phyloP scores from a whole-genome alignment of 768 basidiomycete genomes.

The Leucocoprinus birnbaumii region DNA sequence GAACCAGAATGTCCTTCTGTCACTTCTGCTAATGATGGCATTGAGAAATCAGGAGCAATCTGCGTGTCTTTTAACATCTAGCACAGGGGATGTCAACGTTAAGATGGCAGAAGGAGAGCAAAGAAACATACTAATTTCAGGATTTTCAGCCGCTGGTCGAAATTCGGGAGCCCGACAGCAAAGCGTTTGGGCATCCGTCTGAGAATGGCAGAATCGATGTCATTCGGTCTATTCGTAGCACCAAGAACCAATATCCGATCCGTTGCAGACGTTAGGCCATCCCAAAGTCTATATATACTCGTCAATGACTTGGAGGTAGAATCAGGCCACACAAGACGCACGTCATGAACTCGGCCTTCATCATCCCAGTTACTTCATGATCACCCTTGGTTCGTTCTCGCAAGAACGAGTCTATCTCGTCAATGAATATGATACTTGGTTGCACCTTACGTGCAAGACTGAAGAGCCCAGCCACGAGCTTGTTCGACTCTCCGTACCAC shows the following conservation, averaged over 20 bases:
- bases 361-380: slow-evolving; percentile 98
- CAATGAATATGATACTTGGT: slow-evolving; percentile 97
- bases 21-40: slow-evolving; percentile 59
- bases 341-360: slow-evolving; percentile 97
- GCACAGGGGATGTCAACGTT: slow-evolving; percentile 20
- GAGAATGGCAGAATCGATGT: slow-evolving; percentile 83
- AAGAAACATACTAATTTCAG: slow-evolving; percentile 59
- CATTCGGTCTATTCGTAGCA: slow-evolving; percentile 93
- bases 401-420: slow-evolving; percentile 96
- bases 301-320: neutral
- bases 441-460: slow-evolving; percentile 91
- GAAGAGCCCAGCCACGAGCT: slow-evolving; percentile 92
- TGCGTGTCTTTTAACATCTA: slow-evolving; percentile 86
- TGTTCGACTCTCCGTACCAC: slow-evolving; percentile 66
- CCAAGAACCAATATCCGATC: slow-evolving; percentile 90
- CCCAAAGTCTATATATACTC: slow-evolving; percentile 73
- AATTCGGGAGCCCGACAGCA: slow-evolving; percentile 75
- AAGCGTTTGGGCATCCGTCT: slow-evolving; percentile 99
- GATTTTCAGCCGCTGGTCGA: slow-evolving; percentile 80
- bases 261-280: slow-evolving; percentile 79
- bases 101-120: neutral
- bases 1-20: slow-evolving; percentile 84
- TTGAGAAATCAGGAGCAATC: slow-evolving; percentile 57
- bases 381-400: slow-evolving; percentile 84
- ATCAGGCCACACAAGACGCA: slow-evolving; percentile 34